Base-by-base conservation (phyloP, 208 protist genomes). In the Trypanosoma melophagium region DNA sequence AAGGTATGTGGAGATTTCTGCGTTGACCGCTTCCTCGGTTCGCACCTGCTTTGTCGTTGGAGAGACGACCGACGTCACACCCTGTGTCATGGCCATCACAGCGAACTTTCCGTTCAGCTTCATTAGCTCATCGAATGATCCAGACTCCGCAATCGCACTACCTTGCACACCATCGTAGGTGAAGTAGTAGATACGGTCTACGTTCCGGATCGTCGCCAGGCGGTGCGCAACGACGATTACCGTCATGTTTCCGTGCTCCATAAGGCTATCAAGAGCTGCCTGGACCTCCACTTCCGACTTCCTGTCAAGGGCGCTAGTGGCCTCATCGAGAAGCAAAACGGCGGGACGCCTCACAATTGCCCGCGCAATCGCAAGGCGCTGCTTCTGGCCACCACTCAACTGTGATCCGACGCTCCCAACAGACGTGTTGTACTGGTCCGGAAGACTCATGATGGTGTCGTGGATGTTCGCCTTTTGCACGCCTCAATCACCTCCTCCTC, bases 161-260 rank as follows among this genome's bases (percentile, higher is more conserved):
- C 84, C 84, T 42, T 74, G 55, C 22, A 65, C 82, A 41, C 76
- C 87, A 59, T 90, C 80, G 66, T 83, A 80, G 41, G 65, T 70
- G 38, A 93, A 65, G 81, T 83, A 91, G 69, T 88, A 90, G 61
- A 97, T 96, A 59, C 83, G 80, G 76, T 97, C 92, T 54, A 94
- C 86, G 61, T 93, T 69, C 52, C 78, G 80, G 53, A 97, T 90
- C 28, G 92, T 97, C n/a, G 79, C 77, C 12, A 97, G 80, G 50
- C 91, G 81, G 44, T 97, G 94, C 13, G 94, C 92, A 79, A 97
- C 91, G n/a, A 96, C 74, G 12, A 97, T 74, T 8, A 89, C 76
- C 2, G 92, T 97, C 77, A 83, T 87, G 7, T 49, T 22, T 50
- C 74, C 71, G 10, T 67, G 42, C 25, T 66, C n/a, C 72, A 97